These are phyloP conservation scores for Russula emetica DNA, from an alignment of 768 basidiomycete genomes.

Conservation along the genomic window DNA sequence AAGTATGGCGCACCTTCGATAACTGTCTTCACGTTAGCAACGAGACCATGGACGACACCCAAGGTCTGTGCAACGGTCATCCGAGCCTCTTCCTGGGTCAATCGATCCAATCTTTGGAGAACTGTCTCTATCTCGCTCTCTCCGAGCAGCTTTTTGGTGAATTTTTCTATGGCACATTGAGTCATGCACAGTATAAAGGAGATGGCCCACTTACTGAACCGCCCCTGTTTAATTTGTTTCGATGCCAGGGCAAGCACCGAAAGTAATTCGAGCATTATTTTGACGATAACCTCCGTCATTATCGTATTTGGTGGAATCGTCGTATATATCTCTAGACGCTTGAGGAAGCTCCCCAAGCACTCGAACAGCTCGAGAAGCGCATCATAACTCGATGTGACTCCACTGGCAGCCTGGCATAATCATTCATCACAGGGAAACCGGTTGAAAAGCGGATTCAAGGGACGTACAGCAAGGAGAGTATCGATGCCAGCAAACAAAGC, in stretches of 20 bases:
- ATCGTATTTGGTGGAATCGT: not conserved
- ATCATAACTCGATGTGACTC: conserved; percentile 1
- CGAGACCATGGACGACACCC: not conserved
- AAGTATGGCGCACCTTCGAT: not conserved
- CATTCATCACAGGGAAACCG: not conserved
- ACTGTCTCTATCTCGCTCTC: conserved; percentile 3
- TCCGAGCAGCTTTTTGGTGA: not conserved
- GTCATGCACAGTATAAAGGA: not conserved
- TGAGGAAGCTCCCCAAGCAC: not conserved
- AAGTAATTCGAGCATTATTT: conserved; percentile 6
- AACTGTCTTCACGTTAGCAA: not conserved
- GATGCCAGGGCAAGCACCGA: not conserved
- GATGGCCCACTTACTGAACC: conserved; percentile 1
- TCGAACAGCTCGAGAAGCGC: conserved; percentile 2
- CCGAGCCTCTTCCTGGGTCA: conserved; percentile 4
- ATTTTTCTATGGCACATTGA: not conserved
- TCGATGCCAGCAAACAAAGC: not conserved
- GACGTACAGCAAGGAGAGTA: not conserved
- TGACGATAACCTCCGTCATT: not conserved
- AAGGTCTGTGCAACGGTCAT: conserved; percentile 1
- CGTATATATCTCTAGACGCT: not conserved
- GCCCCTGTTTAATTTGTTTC: conserved; percentile 9
- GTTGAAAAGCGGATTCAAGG: not conserved
- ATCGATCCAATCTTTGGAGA: not conserved
- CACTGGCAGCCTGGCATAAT: not conserved